Evolutionary conservation across 441 rosid species (phyloP).

Genomic region (Syzygium syzygioides): DNA sequence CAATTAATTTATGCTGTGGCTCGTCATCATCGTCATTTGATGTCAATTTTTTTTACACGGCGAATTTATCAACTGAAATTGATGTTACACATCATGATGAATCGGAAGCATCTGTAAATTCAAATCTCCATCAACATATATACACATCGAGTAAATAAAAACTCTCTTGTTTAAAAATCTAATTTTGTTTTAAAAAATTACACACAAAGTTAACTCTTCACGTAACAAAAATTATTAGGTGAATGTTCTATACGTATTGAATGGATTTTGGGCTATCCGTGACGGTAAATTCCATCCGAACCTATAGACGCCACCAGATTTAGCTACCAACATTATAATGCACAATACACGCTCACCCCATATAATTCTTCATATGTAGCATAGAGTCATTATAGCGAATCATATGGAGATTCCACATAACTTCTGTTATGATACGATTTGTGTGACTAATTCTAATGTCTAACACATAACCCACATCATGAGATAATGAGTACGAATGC

Average conservation of each 20-base stretch:
- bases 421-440: not conserved
- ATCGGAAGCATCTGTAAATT: no score
- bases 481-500: not conserved
- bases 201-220: not conserved
- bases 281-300: not conserved
- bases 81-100: no score
- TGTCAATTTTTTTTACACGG: no score
- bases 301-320: not conserved
- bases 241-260: not conserved
- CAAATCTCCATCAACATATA: no score
- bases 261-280: not conserved
- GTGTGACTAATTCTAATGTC: not conserved
- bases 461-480: not conserved
- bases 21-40: no score
- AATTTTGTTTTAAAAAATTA: not conserved
- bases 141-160: no score
- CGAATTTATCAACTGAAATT: no score
- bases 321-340: not conserved
- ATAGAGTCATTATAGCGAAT: not conserved
- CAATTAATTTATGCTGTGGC: no score
- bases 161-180: not conserved
- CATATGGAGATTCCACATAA: not conserved
- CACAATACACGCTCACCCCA: not conserved
- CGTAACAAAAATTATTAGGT: not conserved
- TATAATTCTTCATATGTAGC: not conserved